These are phyloP conservation scores for Zizania palustris DNA, from an alignment of 202 grass and related monocot genomes.

Conservation along the genomic window DNA sequence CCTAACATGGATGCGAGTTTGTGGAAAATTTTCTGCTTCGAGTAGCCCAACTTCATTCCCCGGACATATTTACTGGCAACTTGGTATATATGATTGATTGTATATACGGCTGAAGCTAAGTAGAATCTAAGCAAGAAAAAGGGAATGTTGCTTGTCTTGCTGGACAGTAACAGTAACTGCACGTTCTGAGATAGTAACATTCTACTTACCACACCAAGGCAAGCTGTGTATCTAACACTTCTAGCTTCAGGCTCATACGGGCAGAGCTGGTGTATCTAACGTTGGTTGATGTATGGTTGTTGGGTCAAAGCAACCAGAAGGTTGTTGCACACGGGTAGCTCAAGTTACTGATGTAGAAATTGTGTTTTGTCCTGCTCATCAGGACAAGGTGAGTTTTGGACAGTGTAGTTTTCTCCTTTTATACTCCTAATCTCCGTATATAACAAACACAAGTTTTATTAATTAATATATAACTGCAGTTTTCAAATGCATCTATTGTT, in stretches of 20 bases:
- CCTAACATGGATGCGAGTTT: not conserved
- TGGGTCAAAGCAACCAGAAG: conserved; percentile 46
- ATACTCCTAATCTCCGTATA: not conserved
- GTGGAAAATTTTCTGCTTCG: not conserved
- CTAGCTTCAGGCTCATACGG: not conserved
- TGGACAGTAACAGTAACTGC: conserved; percentile 30
- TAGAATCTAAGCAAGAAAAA: conserved; percentile 28
- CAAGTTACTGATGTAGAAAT: conserved; percentile 32
- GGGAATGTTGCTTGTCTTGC: conserved; percentile 39
- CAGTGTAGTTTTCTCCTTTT: not conserved
- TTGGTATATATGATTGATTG: conserved; percentile 8
- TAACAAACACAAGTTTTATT: not conserved
- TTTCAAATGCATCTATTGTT: not conserved
- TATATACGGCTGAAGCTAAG: not conserved
- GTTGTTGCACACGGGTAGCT: conserved; percentile 21
- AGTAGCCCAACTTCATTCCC: not conserved
- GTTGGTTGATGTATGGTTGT: conserved; percentile 28
- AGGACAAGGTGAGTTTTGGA: not conserved
- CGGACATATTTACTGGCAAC: not conserved
- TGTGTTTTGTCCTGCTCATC: not conserved
- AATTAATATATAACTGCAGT: not conserved
- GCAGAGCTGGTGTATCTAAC: conserved; percentile 8
- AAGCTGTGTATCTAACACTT: not conserved
- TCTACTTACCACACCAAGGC: conserved; percentile 16
- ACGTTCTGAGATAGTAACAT: conserved; percentile 28